Evolutionary conservation across 2,329 filamentous ascomycete species (phyloP).

Genomic region (Byssothecium circinans): DNA sequence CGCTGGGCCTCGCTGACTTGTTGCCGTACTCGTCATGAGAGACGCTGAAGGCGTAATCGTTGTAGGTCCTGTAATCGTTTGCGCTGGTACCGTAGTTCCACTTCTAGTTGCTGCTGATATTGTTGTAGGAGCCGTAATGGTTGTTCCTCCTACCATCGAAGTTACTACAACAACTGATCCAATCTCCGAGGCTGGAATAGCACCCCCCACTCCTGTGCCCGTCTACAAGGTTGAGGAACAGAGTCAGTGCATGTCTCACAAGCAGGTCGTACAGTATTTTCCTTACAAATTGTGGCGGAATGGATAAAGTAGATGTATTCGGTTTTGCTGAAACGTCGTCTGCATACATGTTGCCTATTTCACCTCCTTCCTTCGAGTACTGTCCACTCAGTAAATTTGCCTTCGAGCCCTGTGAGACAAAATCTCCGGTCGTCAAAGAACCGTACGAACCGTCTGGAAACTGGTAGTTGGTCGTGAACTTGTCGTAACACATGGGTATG

Average conservation of each 20-base stretch:
- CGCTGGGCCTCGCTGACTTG: constrained; percentile 4
- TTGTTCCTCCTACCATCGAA: constrained; percentile 30
- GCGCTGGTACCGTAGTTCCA: constrained; percentile 21
- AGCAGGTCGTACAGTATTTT: too few species aligned
- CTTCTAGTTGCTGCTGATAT: constrained; percentile 20
- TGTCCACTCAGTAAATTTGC: constrained; percentile 51
- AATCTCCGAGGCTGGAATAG: constrained; percentile 49
- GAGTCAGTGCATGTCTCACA: too few species aligned
- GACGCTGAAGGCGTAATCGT: constrained; percentile 25
- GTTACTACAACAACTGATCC: constrained; percentile 44
- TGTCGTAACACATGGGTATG: constrained; percentile 56
- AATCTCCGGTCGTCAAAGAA: constrained; percentile 49
- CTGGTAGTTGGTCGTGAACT: constrained; percentile 55
- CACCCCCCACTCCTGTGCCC: constrained; percentile 49
- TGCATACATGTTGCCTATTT: constrained; percentile 51
- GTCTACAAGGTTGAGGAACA: too few species aligned
- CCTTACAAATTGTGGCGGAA: constrained; percentile 52
- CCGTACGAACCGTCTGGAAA: constrained; percentile 53
- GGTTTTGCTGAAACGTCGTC: constrained; percentile 42
- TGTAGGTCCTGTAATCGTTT: constrained; percentile 26
- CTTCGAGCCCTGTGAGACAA: constrained; percentile 42
- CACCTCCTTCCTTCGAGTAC: constrained; percentile 45
- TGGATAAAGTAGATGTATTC: constrained; percentile 48
- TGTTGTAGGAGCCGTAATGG: constrained; percentile 27
- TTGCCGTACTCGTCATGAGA: constrained; percentile 20